Evolutionary conservation across 2,329 filamentous ascomycete genomes (phyloP), one percentile per base, ranked within the genome.

Genomic region (Botrytis porri): DNA sequence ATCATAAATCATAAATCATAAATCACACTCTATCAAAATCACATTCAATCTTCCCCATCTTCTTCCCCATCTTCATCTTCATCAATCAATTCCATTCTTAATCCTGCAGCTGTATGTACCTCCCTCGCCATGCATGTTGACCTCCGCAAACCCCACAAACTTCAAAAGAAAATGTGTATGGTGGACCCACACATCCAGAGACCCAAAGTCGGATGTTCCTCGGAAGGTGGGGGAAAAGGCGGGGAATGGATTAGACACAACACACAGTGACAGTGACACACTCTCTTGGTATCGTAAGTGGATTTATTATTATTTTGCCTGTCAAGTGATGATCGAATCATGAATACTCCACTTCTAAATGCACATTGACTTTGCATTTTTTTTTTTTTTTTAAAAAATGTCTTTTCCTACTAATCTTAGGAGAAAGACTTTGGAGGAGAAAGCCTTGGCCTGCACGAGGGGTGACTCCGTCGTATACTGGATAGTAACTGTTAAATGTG

Each of bases 181-280:
- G 32, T 10, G 48, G 48, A 61, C 59, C 59, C 59, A 37, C 10
- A 16, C 10, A 25, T 12, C 48, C 45, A 51, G 2, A n/a, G 22
- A 51, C 25, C 51, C 45, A 66, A 5, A 4, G 10, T 54, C 64
- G 64, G 64, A 54, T 7, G 29, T 39, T 66, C 64, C 3, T 66
- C 64, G 64, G 64, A 18, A 29, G 14, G 18, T 66, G 64, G 64
- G 63, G 64, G 25, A 66, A 66, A 66, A 54, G 32, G 64, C 45
- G 64, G 45, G 61, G 64, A 29, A 48, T 48, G 9, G 7, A 45
- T 45, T 45, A 22, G 45, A 48, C 45, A 25, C n/a, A n/a, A n/a
- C 37, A 37, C 37, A 37, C 37, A 37, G 37, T 37, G n/a, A 37
- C 39, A 39, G 39, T 12, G 14, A n/a, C n/a, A n/a, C n/a, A n/a